Base-by-base conservation (phyloP, 106 monocot genomes). In the Dendrobium chrysotoxum region DNA sequence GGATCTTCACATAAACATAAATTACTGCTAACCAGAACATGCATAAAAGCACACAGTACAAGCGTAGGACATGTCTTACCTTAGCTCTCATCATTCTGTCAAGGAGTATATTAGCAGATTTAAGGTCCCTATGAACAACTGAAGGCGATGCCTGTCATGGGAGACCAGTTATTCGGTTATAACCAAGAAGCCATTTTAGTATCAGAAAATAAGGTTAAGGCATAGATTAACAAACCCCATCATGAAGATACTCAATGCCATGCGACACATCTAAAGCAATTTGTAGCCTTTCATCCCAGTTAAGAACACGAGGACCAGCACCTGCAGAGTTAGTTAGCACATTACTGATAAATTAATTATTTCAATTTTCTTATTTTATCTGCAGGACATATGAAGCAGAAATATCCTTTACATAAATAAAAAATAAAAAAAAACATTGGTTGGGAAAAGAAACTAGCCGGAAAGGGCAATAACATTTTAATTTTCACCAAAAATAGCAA, bases 211-310 rank as follows among this genome's bases (percentile, higher is more conserved):
- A 70, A 70, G 35, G 70, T 70, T 70, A 70, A 70, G 31, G 13
- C 6, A 35, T 16, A 77, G 76, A 31, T 74, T 55, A 5, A 45
- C 78, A 81, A 91, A 97, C 96, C 89, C 96, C 98, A 84, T 95
- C 98, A 85, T 99, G 98, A 50, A 99, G 91, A 84, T 99, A 95
- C 77, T 99, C 91, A 76, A 99, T 95, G 78, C 98, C 98, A 83
- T 93, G 95, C 72, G 92, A 92, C 85, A 99, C 80, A 87, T 99
- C 98, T 83, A 81, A 82, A 21, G 92, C 95, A 83, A 99, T 91
- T 86, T 93, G 95, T 40, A 99, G 46, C 83, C 98, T 88, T 83
- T 99, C 87, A 64, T 95, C 89, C 98, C 98, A 99, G 76, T 65
- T 88, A 78, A 99, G 86, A 35, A 78, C 61, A 46, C 74, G 88